Percentiles rank a stretch among this genome's conserved stretches.
phyloP scores from a whole-genome alignment of 306 rosid genomes.

The Dalbergia cochinchinensis region DNA sequence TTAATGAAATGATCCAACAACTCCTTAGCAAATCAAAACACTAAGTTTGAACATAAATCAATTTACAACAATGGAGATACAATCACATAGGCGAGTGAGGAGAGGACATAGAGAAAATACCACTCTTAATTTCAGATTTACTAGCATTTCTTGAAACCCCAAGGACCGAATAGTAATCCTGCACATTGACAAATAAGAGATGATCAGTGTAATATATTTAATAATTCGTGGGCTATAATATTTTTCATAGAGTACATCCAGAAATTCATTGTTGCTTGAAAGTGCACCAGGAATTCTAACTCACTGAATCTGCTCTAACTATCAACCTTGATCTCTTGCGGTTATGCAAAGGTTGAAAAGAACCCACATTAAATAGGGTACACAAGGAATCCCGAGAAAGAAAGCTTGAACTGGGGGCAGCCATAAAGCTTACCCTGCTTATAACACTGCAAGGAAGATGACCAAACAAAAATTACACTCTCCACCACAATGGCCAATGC shows the following conservation, averaged over 20 bases:
- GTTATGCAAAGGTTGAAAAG: conserved; percentile 56
- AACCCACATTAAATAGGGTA: conserved; percentile 48
- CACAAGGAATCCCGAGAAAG: conserved; percentile 65
- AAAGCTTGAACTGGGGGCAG: conserved; percentile 67
- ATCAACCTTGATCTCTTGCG: conserved; percentile 65
- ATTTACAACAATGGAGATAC: conserved; percentile 26
- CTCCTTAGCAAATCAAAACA: conserved; percentile 2
- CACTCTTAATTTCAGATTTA: conserved; percentile 93
- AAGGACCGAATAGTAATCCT: conserved; percentile 90
- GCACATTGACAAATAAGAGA: conserved; percentile 47
- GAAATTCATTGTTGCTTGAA: conserved; percentile 28
- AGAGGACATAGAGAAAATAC: conserved; percentile 53
- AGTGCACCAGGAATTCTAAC: conserved; percentile 46
- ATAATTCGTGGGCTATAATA: conserved; percentile 11
- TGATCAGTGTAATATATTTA: conserved; percentile 16
- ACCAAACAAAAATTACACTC: conserved; percentile 35
- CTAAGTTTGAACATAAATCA: neutral
- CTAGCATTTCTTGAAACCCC: conserved; percentile 88
- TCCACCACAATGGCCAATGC: conserved; percentile 18
- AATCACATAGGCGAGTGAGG: neutral
- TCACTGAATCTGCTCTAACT: conserved; percentile 85
- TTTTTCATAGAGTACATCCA: conserved; percentile 26
- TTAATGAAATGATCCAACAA: neutral
- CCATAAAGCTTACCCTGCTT: conserved; percentile 58
- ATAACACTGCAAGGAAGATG: conserved; percentile 60